phyloP scores from a whole-genome alignment of 345 rosid species.

The Mercurialis annua region DNA sequence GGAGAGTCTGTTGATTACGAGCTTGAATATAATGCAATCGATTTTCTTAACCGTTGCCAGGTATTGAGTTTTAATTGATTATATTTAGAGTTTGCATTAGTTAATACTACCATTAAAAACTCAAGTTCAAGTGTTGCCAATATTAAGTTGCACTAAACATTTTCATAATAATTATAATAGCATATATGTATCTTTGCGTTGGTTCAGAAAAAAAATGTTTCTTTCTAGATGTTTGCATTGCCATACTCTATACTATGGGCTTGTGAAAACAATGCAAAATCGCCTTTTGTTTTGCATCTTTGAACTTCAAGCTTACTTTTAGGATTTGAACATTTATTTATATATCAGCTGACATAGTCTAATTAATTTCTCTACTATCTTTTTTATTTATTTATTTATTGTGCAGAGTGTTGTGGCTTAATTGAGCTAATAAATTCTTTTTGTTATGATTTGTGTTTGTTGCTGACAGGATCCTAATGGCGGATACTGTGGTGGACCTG shows the following conservation, averaged over 20 bases:
- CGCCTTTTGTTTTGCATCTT: not conserved
- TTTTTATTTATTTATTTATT: not conserved
- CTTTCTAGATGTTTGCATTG: not conserved
- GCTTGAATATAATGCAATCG: constrained; percentile 49
- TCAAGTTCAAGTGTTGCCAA: not conserved
- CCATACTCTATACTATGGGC: not conserved
- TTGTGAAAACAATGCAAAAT: no score
- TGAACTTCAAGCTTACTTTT: not conserved
- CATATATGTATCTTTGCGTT: not conserved
- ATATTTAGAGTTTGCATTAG: not conserved
- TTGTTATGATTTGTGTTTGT: not conserved
- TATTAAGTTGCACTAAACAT: not conserved
- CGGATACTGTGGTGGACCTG: constrained; percentile 98
- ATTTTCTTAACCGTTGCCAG: constrained; percentile 82
- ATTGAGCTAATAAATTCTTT: not conserved
- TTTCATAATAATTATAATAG: no score
- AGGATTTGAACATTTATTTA: not conserved
- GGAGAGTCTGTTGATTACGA: constrained; percentile 61
- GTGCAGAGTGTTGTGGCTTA: not conserved
- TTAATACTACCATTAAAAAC: not conserved
- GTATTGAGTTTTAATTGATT: constrained; percentile 27
- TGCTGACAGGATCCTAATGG: constrained; percentile 69
- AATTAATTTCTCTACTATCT: not conserved
- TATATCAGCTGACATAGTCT: not conserved
- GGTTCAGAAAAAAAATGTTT: no score